Base-by-base conservation (phyloP, 768 basidiomycete genomes). In the Cystobasidium tubakii region DNA sequence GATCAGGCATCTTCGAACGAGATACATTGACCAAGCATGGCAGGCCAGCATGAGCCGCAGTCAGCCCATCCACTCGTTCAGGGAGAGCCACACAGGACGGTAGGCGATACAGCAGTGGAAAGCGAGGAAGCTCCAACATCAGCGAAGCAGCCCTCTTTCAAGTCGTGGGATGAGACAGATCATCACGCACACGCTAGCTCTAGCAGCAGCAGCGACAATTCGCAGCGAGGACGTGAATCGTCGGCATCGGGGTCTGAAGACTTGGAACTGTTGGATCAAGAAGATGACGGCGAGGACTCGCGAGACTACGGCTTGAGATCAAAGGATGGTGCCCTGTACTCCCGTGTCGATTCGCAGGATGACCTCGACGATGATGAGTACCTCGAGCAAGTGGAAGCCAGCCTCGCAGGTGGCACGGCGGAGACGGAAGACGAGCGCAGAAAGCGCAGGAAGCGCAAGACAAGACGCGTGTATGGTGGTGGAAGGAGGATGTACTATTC, bases 401-500 rank as follows among this genome's bases (percentile, higher is more conserved):
- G 57, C 33, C 57, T 60, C 57, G 43, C 39, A 27, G 44, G 31
- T 50, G 66, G 46, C 9, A 31, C 23, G 13, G 69, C 29, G 12
- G 69, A 71, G 33, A 55, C 54, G 23, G 36, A 71, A 21, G 69
- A 55, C 7, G 69, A 71, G n/a, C 33, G 69, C 55, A n/a, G 33
- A 12, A 53, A 23, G 21, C 69, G 69, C 54, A 55, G 55, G 42
- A 36, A 44, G 55, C 69, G 69, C 21, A 71, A 46, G 34, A 67
- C 63, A 12, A 34, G 69, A 36, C 69, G 69, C 21, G 69, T 71
- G 13, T 71, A 71, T 29, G 69, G 69, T 17, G 69, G 69, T 55
- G 69, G 69, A n/a, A 57, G 12, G 55, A 34, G 54, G 17, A 25
- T 39, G 23, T 29, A 39, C n/a, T 60, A 33, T 27, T 10, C 36